Evolutionary conservation across 495 filamentous ascomycete species (phyloP).

Genomic region (Lasiosphaeria miniovina): DNA sequence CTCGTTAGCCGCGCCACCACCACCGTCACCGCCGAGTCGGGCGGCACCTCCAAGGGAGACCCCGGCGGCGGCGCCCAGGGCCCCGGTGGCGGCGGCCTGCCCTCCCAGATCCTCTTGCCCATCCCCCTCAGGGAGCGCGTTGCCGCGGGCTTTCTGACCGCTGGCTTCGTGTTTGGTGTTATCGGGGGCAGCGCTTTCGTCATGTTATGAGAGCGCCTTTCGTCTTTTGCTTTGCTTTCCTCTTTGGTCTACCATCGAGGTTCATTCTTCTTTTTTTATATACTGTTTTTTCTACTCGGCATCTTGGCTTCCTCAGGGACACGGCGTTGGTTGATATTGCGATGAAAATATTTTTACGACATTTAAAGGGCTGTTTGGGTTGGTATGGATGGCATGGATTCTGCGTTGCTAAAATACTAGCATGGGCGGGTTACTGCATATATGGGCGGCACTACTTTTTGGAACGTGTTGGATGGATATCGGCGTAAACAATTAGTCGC

Average conservation of each 20-base stretch:
- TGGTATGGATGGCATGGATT: too few relatives aligned
- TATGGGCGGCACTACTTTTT: too few relatives aligned
- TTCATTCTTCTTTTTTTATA: not conserved
- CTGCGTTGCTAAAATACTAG: too few relatives aligned
- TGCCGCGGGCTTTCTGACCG: conserved; percentile 64
- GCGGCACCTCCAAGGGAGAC: conserved; percentile 66
- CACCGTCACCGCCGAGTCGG: conserved; percentile 55
- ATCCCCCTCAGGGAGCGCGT: conserved; percentile 59
- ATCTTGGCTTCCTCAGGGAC: too few relatives aligned
- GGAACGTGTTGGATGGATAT: too few relatives aligned
- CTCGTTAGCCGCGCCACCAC: conserved; percentile 44
- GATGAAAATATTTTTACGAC: too few relatives aligned
- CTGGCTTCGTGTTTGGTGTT: conserved; percentile 54
- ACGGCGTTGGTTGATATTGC: too few relatives aligned
- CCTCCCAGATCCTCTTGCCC: conserved; percentile 23
- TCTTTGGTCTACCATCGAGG: conserved; percentile 1
- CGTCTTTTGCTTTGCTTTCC: not conserved
- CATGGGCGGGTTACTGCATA: not conserved
- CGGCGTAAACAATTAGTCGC: too few relatives aligned
- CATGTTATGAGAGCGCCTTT: conserved; percentile 25
- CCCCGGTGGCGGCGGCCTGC: conserved; percentile 12
- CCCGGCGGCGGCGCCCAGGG: conserved; percentile 50
- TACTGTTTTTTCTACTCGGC: not conserved
- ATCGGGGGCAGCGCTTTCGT: conserved; percentile 45
- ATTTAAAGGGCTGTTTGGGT: too few relatives aligned